Percentiles rank a stretch among this genome's conserved stretches.
Evolutionary conservation across 805 yeast genomes (phyloP).

Genomic region (Metschnikowia picachoensis): DNA sequence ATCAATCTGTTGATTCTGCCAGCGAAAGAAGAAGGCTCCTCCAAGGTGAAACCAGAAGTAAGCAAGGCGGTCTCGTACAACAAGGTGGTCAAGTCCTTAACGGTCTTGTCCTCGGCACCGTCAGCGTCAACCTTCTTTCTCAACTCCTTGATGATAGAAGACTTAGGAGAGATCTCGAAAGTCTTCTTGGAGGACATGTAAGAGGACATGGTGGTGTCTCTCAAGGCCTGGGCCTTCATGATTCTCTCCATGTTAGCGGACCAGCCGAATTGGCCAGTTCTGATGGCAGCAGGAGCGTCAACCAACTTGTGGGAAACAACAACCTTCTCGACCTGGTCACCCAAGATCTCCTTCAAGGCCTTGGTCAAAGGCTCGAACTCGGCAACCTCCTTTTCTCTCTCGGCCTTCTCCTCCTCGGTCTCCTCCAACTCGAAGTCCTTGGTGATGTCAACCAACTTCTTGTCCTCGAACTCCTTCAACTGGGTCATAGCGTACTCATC

Average conservation of each 20-base stretch:
- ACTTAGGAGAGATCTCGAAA: constrained; percentile 96
- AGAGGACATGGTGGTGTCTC: constrained; percentile 97
- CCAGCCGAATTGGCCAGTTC: constrained; percentile 99
- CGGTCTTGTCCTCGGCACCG: constrained; percentile 98
- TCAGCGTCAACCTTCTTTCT: constrained; percentile 94
- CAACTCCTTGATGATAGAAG: constrained; percentile 92
- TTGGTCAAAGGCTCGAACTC: constrained; percentile 92
- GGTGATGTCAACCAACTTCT: constrained; percentile 97
- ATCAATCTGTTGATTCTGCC: constrained; percentile 97
- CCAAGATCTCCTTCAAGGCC: constrained; percentile 94
- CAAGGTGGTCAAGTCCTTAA: constrained; percentile 93
- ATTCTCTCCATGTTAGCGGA: constrained; percentile 99
- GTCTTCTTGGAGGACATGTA: constrained; percentile 99
- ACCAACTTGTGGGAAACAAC: constrained; percentile 95
- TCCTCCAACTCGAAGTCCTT: constrained; percentile 98
- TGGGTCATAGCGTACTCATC: constrained; percentile 99
- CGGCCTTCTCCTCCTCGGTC: constrained; percentile 94
- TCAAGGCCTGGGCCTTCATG: constrained; percentile 99
- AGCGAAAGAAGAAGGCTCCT: constrained; percentile 97
- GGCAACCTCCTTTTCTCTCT: constrained; percentile 89
- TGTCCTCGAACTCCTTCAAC: constrained; percentile 98
- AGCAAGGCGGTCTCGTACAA: constrained; percentile 96
- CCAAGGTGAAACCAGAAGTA: constrained; percentile 98
- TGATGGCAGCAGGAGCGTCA: constrained; percentile 99
- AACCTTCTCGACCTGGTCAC: constrained; percentile 99